Evolutionary conservation across 345 rosid species (phyloP).

Genomic region (Eucalyptus tenuipes): DNA sequence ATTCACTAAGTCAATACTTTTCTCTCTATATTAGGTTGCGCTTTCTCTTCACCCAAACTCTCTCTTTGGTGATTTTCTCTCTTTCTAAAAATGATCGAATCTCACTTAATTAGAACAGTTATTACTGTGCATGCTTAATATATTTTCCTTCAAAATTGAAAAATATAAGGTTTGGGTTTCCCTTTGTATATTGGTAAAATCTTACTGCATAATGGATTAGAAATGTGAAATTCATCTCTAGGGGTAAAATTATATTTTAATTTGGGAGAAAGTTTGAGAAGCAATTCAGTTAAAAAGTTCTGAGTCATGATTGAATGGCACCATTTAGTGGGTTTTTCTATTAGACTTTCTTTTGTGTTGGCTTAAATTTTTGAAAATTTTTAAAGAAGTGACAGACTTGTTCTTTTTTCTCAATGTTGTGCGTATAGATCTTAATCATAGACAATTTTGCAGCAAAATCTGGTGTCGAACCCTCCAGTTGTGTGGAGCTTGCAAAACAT

Average conservation of each 20-base stretch:
- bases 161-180: neutral
- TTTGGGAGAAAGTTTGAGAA: neutral
- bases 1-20: neutral
- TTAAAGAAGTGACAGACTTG: neutral
- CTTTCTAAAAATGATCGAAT: neutral
- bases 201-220: neutral
- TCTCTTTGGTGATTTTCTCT: neutral
- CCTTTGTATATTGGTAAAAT: neutral
- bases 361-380: neutral
- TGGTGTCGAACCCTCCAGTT: constrained; percentile 80
- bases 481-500: constrained; percentile 71
- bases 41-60: neutral
- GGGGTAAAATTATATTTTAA: neutral
- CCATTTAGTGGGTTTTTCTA: neutral
- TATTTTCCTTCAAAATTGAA: neutral
- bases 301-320: neutral
- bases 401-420: neutral
- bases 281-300: neutral
- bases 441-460: constrained; percentile 56
- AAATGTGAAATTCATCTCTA: neutral
- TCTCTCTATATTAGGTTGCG: neutral
- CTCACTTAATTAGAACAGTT: neutral
- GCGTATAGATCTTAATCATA: neutral
- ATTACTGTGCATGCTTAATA: neutral
- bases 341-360: neutral